Conservation (phyloP, 371 early-diverging fungal genomes). For the Actinomortierella wolfii region DNA sequence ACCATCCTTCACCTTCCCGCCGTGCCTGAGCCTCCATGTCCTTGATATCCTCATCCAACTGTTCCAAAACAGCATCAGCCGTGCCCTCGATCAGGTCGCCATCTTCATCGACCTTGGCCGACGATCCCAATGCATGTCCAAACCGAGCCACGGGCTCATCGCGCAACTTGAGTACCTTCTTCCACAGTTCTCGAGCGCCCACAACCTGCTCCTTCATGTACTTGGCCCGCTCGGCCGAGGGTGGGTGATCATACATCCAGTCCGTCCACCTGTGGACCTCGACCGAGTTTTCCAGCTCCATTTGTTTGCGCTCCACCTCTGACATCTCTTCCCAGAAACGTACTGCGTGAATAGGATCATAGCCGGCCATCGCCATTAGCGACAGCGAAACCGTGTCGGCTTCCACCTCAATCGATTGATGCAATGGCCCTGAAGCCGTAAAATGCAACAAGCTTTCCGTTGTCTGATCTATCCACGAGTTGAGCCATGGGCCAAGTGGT, state of each 20-base stretch:
- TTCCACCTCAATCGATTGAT: constrained; percentile 44
- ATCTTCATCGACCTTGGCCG: constrained; percentile 21
- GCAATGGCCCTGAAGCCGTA: constrained; percentile 35
- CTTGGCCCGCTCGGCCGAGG: constrained; percentile 35
- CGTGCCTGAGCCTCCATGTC: too few relatives aligned
- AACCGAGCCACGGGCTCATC: constrained; percentile 26
- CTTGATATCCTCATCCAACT: constrained; percentile 22
- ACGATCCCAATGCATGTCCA: not conserved
- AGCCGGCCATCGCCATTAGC: constrained; percentile 61
- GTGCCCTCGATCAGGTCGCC: constrained; percentile 38
- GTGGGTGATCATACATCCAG: constrained; percentile 47
- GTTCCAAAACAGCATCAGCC: constrained; percentile 32
- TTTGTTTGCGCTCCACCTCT: constrained; percentile 41
- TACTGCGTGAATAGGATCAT: constrained; percentile 54
- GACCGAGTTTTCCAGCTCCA: constrained; percentile 19
- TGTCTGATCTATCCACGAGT: constrained; percentile 38
- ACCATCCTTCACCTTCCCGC: too few relatives aligned
- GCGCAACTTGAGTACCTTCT: constrained; percentile 27
- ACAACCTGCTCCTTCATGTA: constrained; percentile 42
- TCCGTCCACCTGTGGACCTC: constrained; percentile 44
- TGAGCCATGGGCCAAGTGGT: constrained; percentile 45
- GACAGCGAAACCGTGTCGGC: constrained; percentile 62
- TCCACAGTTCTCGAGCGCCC: constrained; percentile 43
- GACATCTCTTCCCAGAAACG: constrained; percentile 55
- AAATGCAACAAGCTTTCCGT: constrained; percentile 29